These are phyloP conservation scores for Cladophialophora bantiana DNA, from an alignment of 2,329 filamentous ascomycete genomes.

Conservation along the genomic window DNA sequence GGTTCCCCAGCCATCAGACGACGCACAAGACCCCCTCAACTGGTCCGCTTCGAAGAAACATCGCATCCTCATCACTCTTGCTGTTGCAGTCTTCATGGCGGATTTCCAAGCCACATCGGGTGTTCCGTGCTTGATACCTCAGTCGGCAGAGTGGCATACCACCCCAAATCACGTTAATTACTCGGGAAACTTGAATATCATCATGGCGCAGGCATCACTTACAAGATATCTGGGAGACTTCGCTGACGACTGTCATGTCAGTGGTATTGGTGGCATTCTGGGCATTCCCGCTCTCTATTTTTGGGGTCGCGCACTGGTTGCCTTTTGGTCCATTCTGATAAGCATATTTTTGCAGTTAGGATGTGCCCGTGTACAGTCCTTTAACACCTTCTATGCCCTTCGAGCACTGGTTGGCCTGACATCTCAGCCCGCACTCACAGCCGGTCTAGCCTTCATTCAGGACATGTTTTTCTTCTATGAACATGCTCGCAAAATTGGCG, in stretches of 20 bases:
- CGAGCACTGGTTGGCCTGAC: slow-evolving; percentile 54
- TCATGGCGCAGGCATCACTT: slow-evolving; percentile 44
- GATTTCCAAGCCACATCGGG: slow-evolving; percentile 51
- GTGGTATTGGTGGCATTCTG: slow-evolving; percentile 49
- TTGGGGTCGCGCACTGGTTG: slow-evolving; percentile 53
- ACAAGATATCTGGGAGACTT: neutral
- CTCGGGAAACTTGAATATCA: slow-evolving; percentile 49
- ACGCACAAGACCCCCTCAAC: slow-evolving; percentile 63
- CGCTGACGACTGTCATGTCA: neutral
- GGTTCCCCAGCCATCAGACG: slow-evolving; percentile 58
- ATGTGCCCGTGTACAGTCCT: slow-evolving; percentile 45
- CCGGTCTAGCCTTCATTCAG: slow-evolving; percentile 52
- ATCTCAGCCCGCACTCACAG: slow-evolving; percentile 48
- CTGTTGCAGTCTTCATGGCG: slow-evolving; percentile 46
- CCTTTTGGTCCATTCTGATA: slow-evolving; percentile 48
- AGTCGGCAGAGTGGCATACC: slow-evolving; percentile 48
- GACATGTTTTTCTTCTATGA: slow-evolving; percentile 52
- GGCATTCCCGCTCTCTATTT: slow-evolving; percentile 49
- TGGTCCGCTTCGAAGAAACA: slow-evolving; percentile 50
- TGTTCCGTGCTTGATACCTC: slow-evolving; percentile 47
- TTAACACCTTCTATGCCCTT: slow-evolving; percentile 50
- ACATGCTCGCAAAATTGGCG: slow-evolving; percentile 49
- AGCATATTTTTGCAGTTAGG: slow-evolving; percentile 47
- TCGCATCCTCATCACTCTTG: slow-evolving; percentile 47
- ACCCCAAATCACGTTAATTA: slow-evolving; percentile 48